These are phyloP conservation scores for Camellia granthamiana DNA, from an alignment of 148 eudicot species.

Conservation along the genomic window DNA sequence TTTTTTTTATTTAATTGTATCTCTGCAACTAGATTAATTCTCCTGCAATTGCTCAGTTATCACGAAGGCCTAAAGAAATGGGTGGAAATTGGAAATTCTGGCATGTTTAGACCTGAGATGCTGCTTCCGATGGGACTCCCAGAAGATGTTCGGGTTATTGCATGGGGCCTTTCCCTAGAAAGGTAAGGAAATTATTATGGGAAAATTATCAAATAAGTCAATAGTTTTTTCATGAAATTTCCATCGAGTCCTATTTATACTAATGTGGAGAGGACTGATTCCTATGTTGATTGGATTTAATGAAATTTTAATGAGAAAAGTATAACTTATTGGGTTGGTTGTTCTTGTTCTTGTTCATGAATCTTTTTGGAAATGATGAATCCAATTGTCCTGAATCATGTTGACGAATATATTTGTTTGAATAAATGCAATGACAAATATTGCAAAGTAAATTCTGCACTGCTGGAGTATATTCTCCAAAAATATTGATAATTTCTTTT, in stretches of 20 bases:
- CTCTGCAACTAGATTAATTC: neutral
- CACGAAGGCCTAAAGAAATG: conserved; percentile 88
- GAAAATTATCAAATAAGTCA: no score
- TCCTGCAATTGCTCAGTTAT: conserved; percentile 46
- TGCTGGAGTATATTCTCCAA: neutral
- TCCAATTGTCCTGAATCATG: neutral
- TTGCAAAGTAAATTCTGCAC: neutral
- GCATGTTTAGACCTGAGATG: conserved; percentile 97
- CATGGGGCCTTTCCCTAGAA: conserved; percentile 97
- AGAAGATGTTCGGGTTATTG: conserved; percentile 91
- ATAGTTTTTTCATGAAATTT: no score
- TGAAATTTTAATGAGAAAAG: no score
- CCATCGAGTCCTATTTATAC: no score
- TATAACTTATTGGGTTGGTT: neutral
- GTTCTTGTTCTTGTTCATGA: neutral
- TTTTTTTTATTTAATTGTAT: neutral
- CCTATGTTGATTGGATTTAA: no score
- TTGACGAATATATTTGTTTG: neutral
- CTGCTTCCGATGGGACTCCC: conserved; percentile 96
- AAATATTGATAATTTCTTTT: neutral
- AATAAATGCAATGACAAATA: neutral
- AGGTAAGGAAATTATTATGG: conserved; percentile 37
- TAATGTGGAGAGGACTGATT: no score
- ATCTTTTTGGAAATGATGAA: neutral
- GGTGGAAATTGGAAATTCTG: conserved; percentile 94